phyloP scores from a whole-genome alignment of 2,329 filamentous ascomycete species.

The Myriangium duriaei region DNA sequence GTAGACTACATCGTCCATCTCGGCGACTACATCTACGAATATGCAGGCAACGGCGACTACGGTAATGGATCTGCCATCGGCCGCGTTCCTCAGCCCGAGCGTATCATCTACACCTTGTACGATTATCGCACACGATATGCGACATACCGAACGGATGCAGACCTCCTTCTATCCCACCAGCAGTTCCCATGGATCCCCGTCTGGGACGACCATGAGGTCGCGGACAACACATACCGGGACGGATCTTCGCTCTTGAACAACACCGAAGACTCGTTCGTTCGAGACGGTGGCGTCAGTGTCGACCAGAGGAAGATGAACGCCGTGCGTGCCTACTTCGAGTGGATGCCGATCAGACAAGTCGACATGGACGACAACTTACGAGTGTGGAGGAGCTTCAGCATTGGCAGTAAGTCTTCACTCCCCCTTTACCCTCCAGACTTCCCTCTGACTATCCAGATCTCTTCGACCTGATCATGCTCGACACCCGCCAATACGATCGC shows the following conservation, averaged over 20 bases:
- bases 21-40: conserved; percentile 54
- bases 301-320: conserved; percentile 64
- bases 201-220: conserved; percentile 54
- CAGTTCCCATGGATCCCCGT: conserved; percentile 50
- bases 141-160: conserved; percentile 48
- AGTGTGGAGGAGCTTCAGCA: conserved; percentile 54
- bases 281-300: conserved; percentile 46
- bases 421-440: no score
- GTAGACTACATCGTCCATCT: conserved; percentile 36
- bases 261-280: conserved; percentile 52
- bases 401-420: conserved; percentile 37
- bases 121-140: conserved; percentile 49
- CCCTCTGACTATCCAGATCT: conserved; percentile 28
- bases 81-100: conserved; percentile 42
- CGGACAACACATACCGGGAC: conserved; percentile 53
- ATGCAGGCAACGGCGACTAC: conserved; percentile 28
- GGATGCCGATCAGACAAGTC: conserved; percentile 49
- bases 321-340: conserved; percentile 58
- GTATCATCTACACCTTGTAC: conserved; percentile 40
- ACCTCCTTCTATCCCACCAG: conserved; percentile 44
- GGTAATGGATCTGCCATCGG: conserved; percentile 26
- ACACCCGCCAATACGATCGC: conserved; percentile 57
- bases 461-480: conserved; percentile 55
- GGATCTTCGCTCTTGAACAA: conserved; percentile 51
- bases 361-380: conserved; percentile 58